phyloP scores from a whole-genome alignment of 352 stramenopile species.

The Phytophthora lateralis region DNA sequence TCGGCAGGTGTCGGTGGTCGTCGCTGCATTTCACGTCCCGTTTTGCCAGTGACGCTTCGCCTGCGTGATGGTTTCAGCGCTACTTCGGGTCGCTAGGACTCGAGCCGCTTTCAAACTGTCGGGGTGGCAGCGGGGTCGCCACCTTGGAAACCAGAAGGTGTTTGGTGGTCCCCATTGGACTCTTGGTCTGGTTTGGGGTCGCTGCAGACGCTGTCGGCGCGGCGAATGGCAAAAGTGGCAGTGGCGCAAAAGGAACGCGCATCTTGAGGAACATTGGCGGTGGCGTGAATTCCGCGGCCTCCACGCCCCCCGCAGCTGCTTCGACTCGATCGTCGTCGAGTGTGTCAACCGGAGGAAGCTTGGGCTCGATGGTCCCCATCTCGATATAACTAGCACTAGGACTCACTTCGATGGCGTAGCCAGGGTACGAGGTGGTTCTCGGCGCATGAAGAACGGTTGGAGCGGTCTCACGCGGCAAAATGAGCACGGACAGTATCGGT shows the following conservation, averaged over 20 bases:
- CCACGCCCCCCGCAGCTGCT: conserved; percentile 5
- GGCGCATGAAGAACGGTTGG: conserved; percentile 37
- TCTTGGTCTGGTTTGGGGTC: conserved; percentile 3
- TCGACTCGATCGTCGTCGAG: conserved; percentile 16
- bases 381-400: conserved; percentile 59
- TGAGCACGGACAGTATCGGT: conserved; percentile 38
- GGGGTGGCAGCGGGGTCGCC: conserved; percentile 20
- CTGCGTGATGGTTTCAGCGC: conserved; percentile 16
- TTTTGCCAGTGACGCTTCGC: conserved; percentile 25
- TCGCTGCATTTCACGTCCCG: conserved; percentile 17
- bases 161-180: conserved; percentile 16
- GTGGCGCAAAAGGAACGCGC: conserved; percentile 28
- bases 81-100: conserved; percentile 12
- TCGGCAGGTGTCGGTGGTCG: conserved; percentile 2
- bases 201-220: background rate
- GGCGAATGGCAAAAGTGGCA: conserved; percentile 10
- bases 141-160: conserved; percentile 13
- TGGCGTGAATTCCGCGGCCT: conserved; percentile 41
- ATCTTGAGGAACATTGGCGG: conserved; percentile 56
- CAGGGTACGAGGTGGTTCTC: conserved; percentile 46
- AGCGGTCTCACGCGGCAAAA: conserved; percentile 22
- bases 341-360: conserved; percentile 34
- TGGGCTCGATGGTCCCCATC: conserved; percentile 61
- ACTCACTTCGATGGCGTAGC: conserved; percentile 58
- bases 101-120: conserved; percentile 4